Base-by-base conservation (phyloP, 164 flowering plant species). In the Magnolia kwangsiensis region DNA sequence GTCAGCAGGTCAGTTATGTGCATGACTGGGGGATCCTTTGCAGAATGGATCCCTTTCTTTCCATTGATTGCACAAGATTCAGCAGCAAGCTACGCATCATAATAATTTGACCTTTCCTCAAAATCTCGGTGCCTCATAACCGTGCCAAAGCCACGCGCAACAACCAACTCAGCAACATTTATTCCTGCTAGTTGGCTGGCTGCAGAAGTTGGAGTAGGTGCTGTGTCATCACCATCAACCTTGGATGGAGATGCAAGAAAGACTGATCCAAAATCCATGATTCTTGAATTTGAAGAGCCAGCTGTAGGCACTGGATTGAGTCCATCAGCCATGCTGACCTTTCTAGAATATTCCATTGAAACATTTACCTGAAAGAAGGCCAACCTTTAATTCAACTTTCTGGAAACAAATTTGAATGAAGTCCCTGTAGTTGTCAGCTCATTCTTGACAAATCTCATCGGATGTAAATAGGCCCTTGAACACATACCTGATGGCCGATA, bases 181-280 rank as follows among this genome's bases (percentile, higher is more conserved):
- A 68, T 71, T 31, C 97, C 95, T 51, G 87, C 70, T 50, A 71
- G 88, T 77, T 88, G 94, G 80, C n/a, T n/a, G n/a, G n/a, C n/a
- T n/a, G n/a, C n/a, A n/a, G n/a, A n/a, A n/a, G n/a, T n/a, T 88
- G 94, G 80, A 74, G 79, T 82, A 69, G 88, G 69, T 71, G 24
- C 11, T 23, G 84, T 70, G 51, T 84, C 96, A 80, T 87, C 92
- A 24, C 82, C 89, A 24, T 89, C 95, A 77, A 50, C 88, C 79
- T 91, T 92, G 8, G 83, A 49, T n/a, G 89, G 83, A 71, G 95
- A 85, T 19, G 72, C 77, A 37, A 94, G 83, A 83, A 94, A 94
- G 63, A 96, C 93, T 1, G 99, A 89, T 67, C 99, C 99, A 87
- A 96, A 96, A 86, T 91, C 98, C 97, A 96, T 90, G 65, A 89